Evolutionary conservation across 495 filamentous ascomycete genomes (phyloP).

Genomic region (Articulospora tetracladia): DNA sequence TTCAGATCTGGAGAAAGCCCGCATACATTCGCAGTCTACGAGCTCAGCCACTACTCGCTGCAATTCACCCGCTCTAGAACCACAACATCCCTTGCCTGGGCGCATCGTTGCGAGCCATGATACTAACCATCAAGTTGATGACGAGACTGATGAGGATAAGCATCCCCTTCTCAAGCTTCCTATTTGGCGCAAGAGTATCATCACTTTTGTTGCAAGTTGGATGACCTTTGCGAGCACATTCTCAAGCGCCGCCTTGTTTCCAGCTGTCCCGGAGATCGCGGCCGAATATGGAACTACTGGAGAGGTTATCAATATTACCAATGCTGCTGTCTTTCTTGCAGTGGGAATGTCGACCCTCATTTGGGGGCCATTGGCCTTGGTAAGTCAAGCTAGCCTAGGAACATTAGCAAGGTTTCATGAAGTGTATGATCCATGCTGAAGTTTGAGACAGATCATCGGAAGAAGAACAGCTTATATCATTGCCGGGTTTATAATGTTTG

Average conservation of each 20-base stretch:
- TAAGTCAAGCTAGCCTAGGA: no score
- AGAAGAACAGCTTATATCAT: slow-evolving; percentile 27
- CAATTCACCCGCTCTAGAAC: no score
- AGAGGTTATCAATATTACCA: slow-evolving; percentile 59
- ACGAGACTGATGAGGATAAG: no score
- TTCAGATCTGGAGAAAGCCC: no score
- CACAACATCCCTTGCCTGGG: no score
- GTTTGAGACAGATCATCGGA: slow-evolving; percentile 48
- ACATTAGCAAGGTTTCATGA: no score
- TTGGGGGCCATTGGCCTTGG: slow-evolving; percentile 47
- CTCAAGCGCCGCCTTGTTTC: slow-evolving; percentile 60
- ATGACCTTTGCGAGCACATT: background rate
- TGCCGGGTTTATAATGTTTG: slow-evolving; percentile 53
- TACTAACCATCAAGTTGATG: no score
- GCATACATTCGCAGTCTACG: no score
- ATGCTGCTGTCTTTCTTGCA: slow-evolving; percentile 60
- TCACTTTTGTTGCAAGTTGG: slow-evolving; percentile 4
- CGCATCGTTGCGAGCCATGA: no score
- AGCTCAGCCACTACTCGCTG: no score
- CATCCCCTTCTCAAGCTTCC: background rate
- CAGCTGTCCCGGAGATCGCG: slow-evolving; percentile 63
- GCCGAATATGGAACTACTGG: slow-evolving; percentile 53
- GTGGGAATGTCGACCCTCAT: slow-evolving; percentile 64
- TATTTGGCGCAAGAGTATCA: slow-evolving; percentile 2
- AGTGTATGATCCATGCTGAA: no score